These are phyloP conservation scores for Lasiodiplodia sp. DNA, from an alignment of 2,329 filamentous ascomycete genomes.

Conservation along the genomic window DNA sequence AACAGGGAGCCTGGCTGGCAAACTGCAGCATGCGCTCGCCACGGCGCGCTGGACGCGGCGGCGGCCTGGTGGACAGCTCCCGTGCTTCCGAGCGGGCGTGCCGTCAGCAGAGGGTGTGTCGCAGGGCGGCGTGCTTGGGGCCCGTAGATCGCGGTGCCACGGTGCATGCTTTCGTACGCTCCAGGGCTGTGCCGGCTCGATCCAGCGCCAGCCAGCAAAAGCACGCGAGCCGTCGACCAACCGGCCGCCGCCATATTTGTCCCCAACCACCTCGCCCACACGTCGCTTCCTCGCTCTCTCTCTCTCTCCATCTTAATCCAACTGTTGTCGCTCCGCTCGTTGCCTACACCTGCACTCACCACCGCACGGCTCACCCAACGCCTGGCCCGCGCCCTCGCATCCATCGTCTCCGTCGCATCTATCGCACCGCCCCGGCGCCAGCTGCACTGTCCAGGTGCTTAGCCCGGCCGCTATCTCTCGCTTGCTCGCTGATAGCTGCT, in stretches of 20 bases:
- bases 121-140: slow-evolving; percentile 12
- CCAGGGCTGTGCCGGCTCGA: slow-evolving; percentile 22
- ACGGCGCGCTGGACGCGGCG: slow-evolving; percentile 1
- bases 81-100: slow-evolving; percentile 20
- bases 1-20: neutral
- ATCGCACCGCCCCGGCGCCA: slow-evolving; percentile 6
- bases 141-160: slow-evolving; percentile 9
- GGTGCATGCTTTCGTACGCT: slow-evolving; percentile 16
- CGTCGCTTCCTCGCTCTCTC: neutral
- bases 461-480: slow-evolving; percentile 27
- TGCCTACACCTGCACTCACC: neutral
- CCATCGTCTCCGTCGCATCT: neutral
- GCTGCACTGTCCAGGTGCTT: slow-evolving; percentile 27
- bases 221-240: slow-evolving; percentile 21
- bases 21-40: neutral
- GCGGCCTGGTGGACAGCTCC: slow-evolving; percentile 3
- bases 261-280: slow-evolving; percentile 18
- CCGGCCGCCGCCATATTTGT: slow-evolving; percentile 26
- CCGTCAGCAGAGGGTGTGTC: slow-evolving; percentile 22
- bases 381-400: slow-evolving; percentile 6
- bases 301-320: neutral
- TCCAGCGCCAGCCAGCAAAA: slow-evolving; percentile 17
- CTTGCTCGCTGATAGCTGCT: slow-evolving; percentile 25
- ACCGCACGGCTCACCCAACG: neutral
- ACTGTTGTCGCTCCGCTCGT: slow-evolving; percentile 4